These are phyloP conservation scores for Hamigera avellanea DNA, from an alignment of 495 filamentous ascomycete species.

Conservation along the genomic window DNA sequence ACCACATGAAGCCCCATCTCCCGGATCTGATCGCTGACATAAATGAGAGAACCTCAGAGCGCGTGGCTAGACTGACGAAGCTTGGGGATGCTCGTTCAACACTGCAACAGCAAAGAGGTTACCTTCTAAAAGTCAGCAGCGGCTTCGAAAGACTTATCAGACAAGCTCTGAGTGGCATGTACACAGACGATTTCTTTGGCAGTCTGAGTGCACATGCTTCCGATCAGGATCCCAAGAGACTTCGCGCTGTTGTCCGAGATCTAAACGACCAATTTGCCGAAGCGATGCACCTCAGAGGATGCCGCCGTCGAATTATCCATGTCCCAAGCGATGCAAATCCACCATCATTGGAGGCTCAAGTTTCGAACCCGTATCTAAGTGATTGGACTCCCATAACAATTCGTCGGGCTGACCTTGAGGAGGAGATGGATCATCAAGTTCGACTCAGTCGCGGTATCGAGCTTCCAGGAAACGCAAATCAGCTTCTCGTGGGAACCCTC, in stretches of 20 bases:
- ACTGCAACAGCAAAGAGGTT: conserved; percentile 38
- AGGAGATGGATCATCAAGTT: conserved; percentile 6
- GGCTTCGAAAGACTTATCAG: conserved; percentile 37
- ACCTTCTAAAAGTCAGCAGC: conserved; percentile 42
- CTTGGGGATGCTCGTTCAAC: conserved; percentile 40
- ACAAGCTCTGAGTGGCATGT: conserved; percentile 42
- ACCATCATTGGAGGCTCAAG: no score
- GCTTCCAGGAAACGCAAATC: conserved; percentile 34
- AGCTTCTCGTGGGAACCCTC: conserved; percentile 26
- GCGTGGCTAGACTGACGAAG: conserved; percentile 18
- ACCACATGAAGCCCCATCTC: conserved; percentile 30
- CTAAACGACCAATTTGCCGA: conserved; percentile 44
- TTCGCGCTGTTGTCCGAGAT: conserved; percentile 50
- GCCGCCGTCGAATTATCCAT: conserved; percentile 11
- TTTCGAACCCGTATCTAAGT: conserved; percentile 7
- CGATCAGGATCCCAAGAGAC: conserved; percentile 25
- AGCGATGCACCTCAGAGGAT: conserved; percentile 32
- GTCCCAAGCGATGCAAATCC: not conserved
- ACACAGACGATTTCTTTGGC: conserved; percentile 44
- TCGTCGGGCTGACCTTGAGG: conserved; percentile 6
- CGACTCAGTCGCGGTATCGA: conserved; percentile 25
- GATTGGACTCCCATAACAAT: conserved; percentile 7
- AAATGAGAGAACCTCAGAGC: conserved; percentile 10
- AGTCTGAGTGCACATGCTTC: conserved; percentile 9
- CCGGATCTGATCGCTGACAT: conserved; percentile 21